Evolutionary conservation across 2,329 filamentous ascomycete species (phyloP).

Genomic region (Aspergillus felis): DNA sequence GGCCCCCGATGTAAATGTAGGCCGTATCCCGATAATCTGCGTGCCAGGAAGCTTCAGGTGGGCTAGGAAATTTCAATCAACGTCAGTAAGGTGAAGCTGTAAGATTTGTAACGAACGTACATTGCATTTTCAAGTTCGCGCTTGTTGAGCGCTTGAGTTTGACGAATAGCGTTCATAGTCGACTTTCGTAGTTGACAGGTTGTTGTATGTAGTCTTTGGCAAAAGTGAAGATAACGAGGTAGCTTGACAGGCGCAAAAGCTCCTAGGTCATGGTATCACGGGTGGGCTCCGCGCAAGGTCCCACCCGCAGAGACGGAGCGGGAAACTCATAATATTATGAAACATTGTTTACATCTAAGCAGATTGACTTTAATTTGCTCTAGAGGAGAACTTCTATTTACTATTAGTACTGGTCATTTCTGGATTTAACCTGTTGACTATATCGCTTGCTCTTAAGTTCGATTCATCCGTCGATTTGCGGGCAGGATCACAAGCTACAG

Average conservation of each 20-base stretch:
- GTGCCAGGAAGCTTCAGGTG: slow-evolving; percentile 89
- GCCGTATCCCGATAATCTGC: slow-evolving; percentile 96
- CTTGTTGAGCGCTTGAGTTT: slow-evolving; percentile 90
- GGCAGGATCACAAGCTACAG: not conserved
- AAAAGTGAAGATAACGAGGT: not conserved
- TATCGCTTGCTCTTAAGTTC: not conserved
- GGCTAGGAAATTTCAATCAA: slow-evolving; percentile 44
- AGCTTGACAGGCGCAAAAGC: not conserved
- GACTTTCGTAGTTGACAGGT: slow-evolving; percentile 3
- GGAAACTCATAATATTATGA: slow-evolving; percentile 2
- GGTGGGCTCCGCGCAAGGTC: slow-evolving; percentile 17
- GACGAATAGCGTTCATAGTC: slow-evolving; percentile 87
- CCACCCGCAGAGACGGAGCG: slow-evolving; percentile 12
- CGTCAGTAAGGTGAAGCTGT: slow-evolving; percentile 6
- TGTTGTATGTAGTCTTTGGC: slow-evolving; percentile 1
- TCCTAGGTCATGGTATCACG: slow-evolving; percentile 12
- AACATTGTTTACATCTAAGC: slow-evolving; percentile 9
- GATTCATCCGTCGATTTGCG: not conserved
- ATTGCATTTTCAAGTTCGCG: slow-evolving; percentile 86
- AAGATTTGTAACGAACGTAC: slow-evolving; percentile 46
- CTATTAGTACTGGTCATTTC: not conserved
- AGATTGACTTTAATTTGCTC: slow-evolving; percentile 7
- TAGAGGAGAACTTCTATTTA: not conserved
- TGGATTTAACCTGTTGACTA: not conserved
- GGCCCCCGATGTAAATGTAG: slow-evolving; percentile 91